These are phyloP conservation scores for Botrytis galanthina DNA, from an alignment of 2,329 filamentous ascomycete genomes.

Conservation along the genomic window DNA sequence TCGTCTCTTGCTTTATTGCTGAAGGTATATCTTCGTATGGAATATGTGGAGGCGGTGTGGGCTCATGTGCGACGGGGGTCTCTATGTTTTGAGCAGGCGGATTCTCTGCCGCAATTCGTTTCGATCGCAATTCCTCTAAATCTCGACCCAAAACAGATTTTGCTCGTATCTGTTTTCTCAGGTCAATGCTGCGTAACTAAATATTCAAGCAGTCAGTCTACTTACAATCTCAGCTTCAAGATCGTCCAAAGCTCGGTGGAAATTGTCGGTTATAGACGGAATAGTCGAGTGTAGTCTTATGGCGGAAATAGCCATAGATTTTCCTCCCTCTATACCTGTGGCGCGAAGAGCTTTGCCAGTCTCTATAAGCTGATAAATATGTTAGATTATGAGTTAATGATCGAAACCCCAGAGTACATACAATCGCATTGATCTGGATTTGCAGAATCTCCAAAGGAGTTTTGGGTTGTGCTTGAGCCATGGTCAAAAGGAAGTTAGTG, in stretches of 20 bases:
- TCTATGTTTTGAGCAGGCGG: constrained; percentile 27
- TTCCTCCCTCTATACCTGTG: constrained; percentile 47
- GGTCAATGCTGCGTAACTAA: constrained; percentile 16
- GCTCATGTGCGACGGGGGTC: constrained; percentile 26
- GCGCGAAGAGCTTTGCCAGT: constrained; percentile 56
- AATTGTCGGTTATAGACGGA: constrained; percentile 35
- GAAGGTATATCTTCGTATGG: constrained; percentile 15
- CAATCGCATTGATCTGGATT: constrained; percentile 54
- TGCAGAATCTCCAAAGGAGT: constrained; percentile 45
- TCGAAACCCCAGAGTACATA: constrained; percentile 40
- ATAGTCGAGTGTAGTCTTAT: constrained; percentile 31
- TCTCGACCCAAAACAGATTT: constrained; percentile 57
- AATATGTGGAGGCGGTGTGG: constrained; percentile 24
- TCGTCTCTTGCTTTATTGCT: constrained; percentile 29
- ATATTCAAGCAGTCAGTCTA: not conserved
- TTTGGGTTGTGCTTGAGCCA: constrained; percentile 30
- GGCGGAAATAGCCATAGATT: constrained; percentile 37
- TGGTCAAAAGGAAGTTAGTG: constrained; percentile 14
- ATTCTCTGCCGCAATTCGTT: constrained; percentile 35
- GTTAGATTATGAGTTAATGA: constrained; percentile 18
- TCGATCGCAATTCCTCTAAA: constrained; percentile 42
- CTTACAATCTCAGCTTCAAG: constrained; percentile 58
- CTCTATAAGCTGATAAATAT: constrained; percentile 51
- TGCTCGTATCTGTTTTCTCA: constrained; percentile 44
- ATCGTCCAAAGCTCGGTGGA: constrained; percentile 54